Base-by-base conservation (phyloP, 352 stramenopile genomes). In the Phytophthora sojae region DNA sequence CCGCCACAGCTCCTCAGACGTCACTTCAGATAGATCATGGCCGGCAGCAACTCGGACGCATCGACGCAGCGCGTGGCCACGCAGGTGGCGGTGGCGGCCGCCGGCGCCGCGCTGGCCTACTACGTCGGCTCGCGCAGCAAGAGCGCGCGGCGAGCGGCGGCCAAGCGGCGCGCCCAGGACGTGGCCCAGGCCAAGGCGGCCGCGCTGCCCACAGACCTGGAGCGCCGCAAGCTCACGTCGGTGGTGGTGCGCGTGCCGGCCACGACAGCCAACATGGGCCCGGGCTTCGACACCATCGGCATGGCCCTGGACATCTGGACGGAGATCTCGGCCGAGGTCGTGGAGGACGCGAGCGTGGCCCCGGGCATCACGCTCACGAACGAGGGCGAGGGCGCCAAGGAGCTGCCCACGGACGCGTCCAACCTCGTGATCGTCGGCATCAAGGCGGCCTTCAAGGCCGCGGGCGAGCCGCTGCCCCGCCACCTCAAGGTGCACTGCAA, bases 271-370 rank as follows among this genome's bases (percentile, higher is more conserved):
- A 99, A 99, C 83, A 96, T 99, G 89, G 98, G 98, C 1, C 97
- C 98, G 2, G 98, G 98, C 64, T 99, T 98, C 69, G 97, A 99
- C 78, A 99, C 96, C 59, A 98, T 99, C 72, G 97, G 97, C 50
- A 98, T 99, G 90, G 97, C 97, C 12, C 91, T 99, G 26, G 98
- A 99, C 84, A 98, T 99, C 64, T 99, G 98, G 98, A 99, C 93
- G 21, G 97, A 99, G 85, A 97, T 99, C 42, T 99, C 97, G 21
- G 97, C 99, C 5, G 86, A 97, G 72, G 84, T 98, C 21, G 65
- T 91, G 75, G 61, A 75, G 25, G 74, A 78, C 51, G 58, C 53
- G 26, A 49, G 60, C 5, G 68, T 62, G 30, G 54, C 87, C 21
- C 90, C 93, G 32, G 89, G 80, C 56, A 98, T 99, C 77, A 88